Conservation (phyloP, 768 basidiomycete genomes). For the Lentinula detonsa region DNA sequence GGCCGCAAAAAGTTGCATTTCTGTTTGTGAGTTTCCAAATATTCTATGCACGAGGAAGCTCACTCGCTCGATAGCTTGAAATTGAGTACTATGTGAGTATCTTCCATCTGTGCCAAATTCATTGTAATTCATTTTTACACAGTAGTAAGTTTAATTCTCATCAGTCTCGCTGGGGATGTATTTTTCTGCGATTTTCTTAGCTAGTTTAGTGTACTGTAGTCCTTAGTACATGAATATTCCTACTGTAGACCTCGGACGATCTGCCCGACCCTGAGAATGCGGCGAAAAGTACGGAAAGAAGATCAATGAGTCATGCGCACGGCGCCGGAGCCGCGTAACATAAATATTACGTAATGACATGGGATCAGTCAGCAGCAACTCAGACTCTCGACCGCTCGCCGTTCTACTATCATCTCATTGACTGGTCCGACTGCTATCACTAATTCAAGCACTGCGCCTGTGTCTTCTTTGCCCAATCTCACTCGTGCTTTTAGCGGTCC, state of each 20-base stretch:
- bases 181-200: too few species aligned
- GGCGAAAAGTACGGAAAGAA: not conserved
- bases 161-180: too few species aligned
- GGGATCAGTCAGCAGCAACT: not conserved
- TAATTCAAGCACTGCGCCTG: not conserved
- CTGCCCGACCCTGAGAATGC: not conserved
- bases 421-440: not conserved
- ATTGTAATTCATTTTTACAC: not conserved
- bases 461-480: not conserved
- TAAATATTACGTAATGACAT: not conserved
- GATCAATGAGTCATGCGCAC: not conserved
- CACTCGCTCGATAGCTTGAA: slow-evolving; percentile 57
- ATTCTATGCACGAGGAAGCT: not conserved
- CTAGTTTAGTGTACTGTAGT: too few species aligned
- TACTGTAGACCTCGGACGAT: not conserved
- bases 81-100: slow-evolving; percentile 86
- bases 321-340: not conserved
- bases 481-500: not conserved
- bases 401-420: not conserved
- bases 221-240: too few species aligned
- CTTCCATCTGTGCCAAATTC: not conserved
- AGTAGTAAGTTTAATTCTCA: not conserved
- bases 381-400: not conserved
- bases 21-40: slow-evolving; percentile 71
- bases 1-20: slow-evolving; percentile 82